Evolutionary conservation across 2,329 filamentous ascomycete species (phyloP), one percentile per base, ranked within the genome.

Genomic region (Aspergillus glaucus): DNA sequence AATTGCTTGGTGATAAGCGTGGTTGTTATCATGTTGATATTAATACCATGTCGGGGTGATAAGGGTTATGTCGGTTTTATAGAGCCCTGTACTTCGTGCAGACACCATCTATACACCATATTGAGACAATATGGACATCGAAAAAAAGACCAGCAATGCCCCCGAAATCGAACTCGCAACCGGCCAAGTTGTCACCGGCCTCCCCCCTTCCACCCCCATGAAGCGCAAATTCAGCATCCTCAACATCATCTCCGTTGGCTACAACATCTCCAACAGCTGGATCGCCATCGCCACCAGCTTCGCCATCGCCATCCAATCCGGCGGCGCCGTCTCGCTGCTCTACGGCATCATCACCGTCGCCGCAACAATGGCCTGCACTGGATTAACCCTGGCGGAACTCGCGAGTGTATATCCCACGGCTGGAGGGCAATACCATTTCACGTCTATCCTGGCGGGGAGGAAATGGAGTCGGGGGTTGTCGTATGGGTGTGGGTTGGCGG

Each of bases 391-490:
- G 45, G 58, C 62, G 9, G 62, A 65, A 47, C 50, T 65, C 43
- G 56, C 62, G 8, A 59, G 56, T 45, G 58, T 62, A 26, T 61
- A 61, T 40, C 62, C 62, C 26, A 63, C 60, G 4, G 62, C 62
- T 3, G 62, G 62, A 2, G 62, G 60, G 2, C 61, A 63, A 45
- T 64, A 63, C 36, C 59, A 62, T 44, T 64, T 61, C 51, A 60
- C 61, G 0, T 62, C 57, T 12, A 60, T 62, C 34, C 48, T 65
- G 36, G 58, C 59, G 0, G 55, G 60, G 14, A 51, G 48, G 9
- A 57, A 53, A 22, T 62, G 53, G 54, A 60, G 55, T 30, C 57
- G 58, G 6, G 36, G 49, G 7, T 45, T 62, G 22, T 59, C 57
- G 9, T 59, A 59, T 43, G 50, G 50, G 7, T 57, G 52, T 37